Evolutionary conservation across 495 filamentous ascomycete genomes (phyloP).

Genomic region (Amniculicola lignicola): DNA sequence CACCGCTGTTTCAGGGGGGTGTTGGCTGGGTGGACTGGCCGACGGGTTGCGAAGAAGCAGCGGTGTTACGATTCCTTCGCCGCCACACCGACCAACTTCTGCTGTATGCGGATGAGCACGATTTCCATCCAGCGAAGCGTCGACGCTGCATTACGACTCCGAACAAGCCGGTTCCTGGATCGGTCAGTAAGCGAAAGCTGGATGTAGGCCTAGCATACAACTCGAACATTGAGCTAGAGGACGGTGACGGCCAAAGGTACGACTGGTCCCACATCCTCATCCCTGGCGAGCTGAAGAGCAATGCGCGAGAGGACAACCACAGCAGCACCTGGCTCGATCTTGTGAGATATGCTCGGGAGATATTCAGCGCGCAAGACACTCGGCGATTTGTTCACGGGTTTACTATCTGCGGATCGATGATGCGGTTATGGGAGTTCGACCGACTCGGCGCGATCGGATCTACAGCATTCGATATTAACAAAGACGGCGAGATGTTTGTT

Average conservation of each 20-base stretch:
- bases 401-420: conserved; percentile 29
- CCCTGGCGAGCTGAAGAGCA: conserved; percentile 28
- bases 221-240: conserved; percentile 9
- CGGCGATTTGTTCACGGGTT: conserved; percentile 19
- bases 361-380: conserved; percentile 25
- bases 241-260: conserved; percentile 1
- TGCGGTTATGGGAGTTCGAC: conserved; percentile 28
- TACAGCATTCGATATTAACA: conserved; percentile 26
- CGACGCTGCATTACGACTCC: conserved; percentile 27
- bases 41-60: conserved; percentile 14
- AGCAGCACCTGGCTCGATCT: conserved; percentile 27
- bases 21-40: conserved; percentile 28
- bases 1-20: conserved; percentile 23
- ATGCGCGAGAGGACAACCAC: conserved; percentile 27
- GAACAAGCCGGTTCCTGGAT: conserved; percentile 29
- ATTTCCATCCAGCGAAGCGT: conserved; percentile 21
- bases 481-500: conserved; percentile 23
- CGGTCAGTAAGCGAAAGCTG: conserved; percentile 27
- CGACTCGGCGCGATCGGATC: conserved; percentile 17
- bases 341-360: conserved; percentile 26
- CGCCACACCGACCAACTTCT: conserved; percentile 19
- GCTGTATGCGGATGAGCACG: conserved; percentile 13
- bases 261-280: conserved; percentile 24
- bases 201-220: conserved; percentile 17
- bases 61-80: conserved; percentile 20